phyloP scores from a whole-genome alignment of 2,329 filamentous ascomycete species.

The Tolypocladium guangdongense region DNA sequence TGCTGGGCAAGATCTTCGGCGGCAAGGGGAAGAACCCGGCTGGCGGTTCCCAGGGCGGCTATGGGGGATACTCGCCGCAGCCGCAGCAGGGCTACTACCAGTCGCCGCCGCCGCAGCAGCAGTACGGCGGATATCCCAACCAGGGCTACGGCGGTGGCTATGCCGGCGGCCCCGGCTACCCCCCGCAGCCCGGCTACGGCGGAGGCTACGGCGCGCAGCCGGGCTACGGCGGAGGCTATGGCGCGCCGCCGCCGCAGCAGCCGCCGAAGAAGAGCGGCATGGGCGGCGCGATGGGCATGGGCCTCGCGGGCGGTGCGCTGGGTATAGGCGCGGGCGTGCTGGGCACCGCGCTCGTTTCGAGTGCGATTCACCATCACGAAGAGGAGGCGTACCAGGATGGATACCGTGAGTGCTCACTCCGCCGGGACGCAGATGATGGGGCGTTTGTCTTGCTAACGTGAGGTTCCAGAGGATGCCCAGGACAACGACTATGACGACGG shows the following conservation, averaged over 20 bases:
- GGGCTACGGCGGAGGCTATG: slow-evolving; percentile 22
- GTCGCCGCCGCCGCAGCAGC: slow-evolving; percentile 11
- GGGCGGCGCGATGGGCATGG: slow-evolving; percentile 35
- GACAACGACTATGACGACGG: slow-evolving; percentile 18
- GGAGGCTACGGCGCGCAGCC: slow-evolving; percentile 16
- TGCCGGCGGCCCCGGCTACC: slow-evolving; percentile 7
- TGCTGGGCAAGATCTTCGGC: slow-evolving; percentile 40
- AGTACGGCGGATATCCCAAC: slow-evolving; percentile 10
- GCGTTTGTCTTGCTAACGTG: slow-evolving; percentile 6
- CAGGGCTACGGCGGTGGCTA: slow-evolving; percentile 3
- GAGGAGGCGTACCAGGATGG: slow-evolving; percentile 43
- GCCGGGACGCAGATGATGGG: neutral
- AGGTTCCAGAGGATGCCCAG: slow-evolving; percentile 16
- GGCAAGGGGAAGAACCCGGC: slow-evolving; percentile 25
- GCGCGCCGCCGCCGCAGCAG: slow-evolving; percentile 3
- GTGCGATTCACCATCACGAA: slow-evolving; percentile 53
- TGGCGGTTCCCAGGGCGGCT: slow-evolving; percentile 12
- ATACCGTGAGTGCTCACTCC: slow-evolving; percentile 21
- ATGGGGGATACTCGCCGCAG: slow-evolving; percentile 9
- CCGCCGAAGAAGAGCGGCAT: slow-evolving; percentile 30
- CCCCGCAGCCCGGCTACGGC: slow-evolving; percentile 17
- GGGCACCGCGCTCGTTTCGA: slow-evolving; percentile 61
- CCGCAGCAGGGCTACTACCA: slow-evolving; percentile 16
- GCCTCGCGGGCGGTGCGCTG: slow-evolving; percentile 63
- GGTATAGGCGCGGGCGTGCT: slow-evolving; percentile 74